Base-by-base conservation (phyloP, 2,329 filamentous ascomycete genomes). In the Chrysoporthe cubensis region DNA sequence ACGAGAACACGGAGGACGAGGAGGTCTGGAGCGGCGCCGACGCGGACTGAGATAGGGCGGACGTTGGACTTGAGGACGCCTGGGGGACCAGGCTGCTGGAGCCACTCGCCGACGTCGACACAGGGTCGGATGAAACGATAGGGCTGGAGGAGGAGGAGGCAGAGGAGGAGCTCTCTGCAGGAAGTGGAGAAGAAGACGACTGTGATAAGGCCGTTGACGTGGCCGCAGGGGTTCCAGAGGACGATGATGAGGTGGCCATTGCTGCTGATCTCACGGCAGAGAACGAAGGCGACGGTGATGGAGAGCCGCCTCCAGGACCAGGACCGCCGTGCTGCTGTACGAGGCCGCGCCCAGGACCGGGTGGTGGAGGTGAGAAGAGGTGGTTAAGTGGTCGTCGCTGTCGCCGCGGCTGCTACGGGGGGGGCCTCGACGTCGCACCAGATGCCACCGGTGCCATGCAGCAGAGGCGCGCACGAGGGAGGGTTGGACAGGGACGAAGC, bases 61-160 rank as follows among this genome's bases (percentile, higher is more conserved):
- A 64, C 2, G 32, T 56, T 9, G 61, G 37, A 26, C 34, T 1
- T 9, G 52, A 57, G 43, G 62, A 34, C 3, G 50, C n/a, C 16
- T 40, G 50, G 2, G 46, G 32, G 18, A 43, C n/a, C 13, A 60
- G n/a, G 61, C 43, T 67, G 40, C 37, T 59, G 26, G 21, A 40
- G n/a, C 60, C 48, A 62, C 42, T 52, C 7, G 54, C 21, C n/a
- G 54, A 40, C 16, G n/a, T 52, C 34, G 66, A 48, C 58, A 18
- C 18, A 40, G 34, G 26, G 46, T 58, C 37, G 16, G 44, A 40
- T 44, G 43, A 44, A 52, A n/a, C 52, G 14, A 13, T 57, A 54
- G 42, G 52, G 63, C 66, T 59, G 46, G 32, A 18, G 16, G 50
- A 46, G 7, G n/a, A 32, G 14, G 57, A 16, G n/a, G 18, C 7